These are phyloP conservation scores for Diaporthe citriasiana DNA, from an alignment of 2,329 filamentous ascomycete genomes.

Conservation along the genomic window DNA sequence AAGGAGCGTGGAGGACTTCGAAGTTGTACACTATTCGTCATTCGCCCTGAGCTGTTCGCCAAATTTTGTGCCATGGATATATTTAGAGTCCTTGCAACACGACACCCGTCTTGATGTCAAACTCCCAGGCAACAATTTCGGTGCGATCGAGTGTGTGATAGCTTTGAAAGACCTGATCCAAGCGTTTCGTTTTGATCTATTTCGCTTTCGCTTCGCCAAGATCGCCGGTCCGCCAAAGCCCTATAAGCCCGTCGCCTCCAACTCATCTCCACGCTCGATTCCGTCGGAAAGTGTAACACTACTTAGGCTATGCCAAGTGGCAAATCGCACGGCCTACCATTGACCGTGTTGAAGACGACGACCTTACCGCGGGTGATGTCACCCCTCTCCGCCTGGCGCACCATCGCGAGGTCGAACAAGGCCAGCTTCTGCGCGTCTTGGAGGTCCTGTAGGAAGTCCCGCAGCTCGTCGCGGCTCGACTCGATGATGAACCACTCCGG, in stretches of 20 bases:
- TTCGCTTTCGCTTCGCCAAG: neutral
- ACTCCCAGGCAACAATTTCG: neutral
- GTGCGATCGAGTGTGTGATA: neutral
- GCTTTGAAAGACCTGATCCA: too few species aligned
- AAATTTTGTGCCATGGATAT: too few species aligned
- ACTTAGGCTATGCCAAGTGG: neutral
- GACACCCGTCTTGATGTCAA: neutral
- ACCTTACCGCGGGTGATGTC: neutral
- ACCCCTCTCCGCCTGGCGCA: neutral
- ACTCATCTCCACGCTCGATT: neutral
- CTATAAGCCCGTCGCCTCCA: neutral
- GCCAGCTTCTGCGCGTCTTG: neutral
- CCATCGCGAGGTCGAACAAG: neutral
- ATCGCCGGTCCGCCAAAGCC: neutral
- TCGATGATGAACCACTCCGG: neutral
- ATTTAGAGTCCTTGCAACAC: neutral
- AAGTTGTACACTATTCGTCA: neutral
- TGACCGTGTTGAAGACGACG: slow-evolving; percentile 5
- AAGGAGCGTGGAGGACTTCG: too few species aligned
- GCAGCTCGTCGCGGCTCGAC: slow-evolving; percentile 6
- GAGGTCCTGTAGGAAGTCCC: neutral
- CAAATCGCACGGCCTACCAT: neutral
- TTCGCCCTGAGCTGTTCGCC: neutral
- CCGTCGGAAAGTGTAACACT: neutral
- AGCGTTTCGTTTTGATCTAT: neutral